Evolutionary conservation across 1,284 basidiomycete species (phyloP).

Genomic region (Caloboletus inedulis): DNA sequence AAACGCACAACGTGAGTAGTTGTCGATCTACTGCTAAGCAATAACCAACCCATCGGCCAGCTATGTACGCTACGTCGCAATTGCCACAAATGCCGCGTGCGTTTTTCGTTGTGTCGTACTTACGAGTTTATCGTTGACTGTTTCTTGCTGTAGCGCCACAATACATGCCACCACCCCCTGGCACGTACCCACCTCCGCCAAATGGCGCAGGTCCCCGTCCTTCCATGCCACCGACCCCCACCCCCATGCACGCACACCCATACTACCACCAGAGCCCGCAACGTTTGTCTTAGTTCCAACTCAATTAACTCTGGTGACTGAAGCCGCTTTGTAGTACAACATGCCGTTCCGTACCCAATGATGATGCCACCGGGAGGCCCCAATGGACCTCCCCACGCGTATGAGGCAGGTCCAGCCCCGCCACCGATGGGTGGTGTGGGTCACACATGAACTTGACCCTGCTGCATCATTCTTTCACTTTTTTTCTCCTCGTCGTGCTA

Average conservation of each 20-base stretch:
- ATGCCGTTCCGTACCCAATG: constrained; percentile 81
- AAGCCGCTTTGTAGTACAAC: constrained; percentile 57
- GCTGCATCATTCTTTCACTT: constrained; percentile 5
- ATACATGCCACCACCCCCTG: constrained; percentile 70
- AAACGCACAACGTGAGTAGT: constrained; percentile 50
- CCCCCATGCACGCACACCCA: constrained; percentile 76
- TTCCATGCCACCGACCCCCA: constrained; percentile 82
- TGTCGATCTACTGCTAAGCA: not conserved
- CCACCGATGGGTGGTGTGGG: constrained; percentile 69
- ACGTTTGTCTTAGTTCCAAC: constrained; percentile 47
- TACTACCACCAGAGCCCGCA: constrained; percentile 86
- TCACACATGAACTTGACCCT: constrained; percentile 29
- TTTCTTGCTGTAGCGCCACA: constrained; percentile 46
- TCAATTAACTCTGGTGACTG: constrained; percentile 22
- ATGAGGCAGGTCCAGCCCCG: constrained; percentile 66
- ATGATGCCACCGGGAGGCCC: constrained; percentile 67
- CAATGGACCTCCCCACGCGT: constrained; percentile 61
- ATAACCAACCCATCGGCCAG: constrained; percentile 33
- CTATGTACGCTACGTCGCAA: constrained; percentile 74
- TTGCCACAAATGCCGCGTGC: constrained; percentile 83
- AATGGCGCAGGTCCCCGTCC: constrained; percentile 71
- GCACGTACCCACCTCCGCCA: constrained; percentile 67
- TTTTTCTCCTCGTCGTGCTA: constrained; percentile 12
- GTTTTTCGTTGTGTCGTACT: constrained; percentile 29
- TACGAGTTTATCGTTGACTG: not conserved